These are phyloP conservation scores for Eucalyptus rudis DNA, from an alignment of 345 rosid species.

Conservation along the genomic window DNA sequence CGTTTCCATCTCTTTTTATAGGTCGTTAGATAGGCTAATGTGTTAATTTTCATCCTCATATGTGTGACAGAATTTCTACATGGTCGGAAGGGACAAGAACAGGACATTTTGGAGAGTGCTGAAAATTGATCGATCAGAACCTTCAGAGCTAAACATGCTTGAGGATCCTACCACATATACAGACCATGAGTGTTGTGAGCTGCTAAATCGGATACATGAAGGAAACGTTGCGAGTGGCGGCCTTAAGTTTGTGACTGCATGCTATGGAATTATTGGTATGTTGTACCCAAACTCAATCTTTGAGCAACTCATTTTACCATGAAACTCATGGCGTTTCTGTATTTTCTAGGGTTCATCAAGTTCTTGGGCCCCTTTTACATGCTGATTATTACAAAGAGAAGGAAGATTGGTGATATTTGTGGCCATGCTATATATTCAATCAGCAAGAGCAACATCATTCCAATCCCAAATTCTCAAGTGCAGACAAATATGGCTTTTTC, in stretches of 20 bases:
- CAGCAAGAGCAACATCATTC: constrained; percentile 66
- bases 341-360: constrained; percentile 66
- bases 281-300: not conserved
- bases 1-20: not conserved
- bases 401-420: constrained; percentile 80
- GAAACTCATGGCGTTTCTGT: constrained; percentile 4
- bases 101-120: constrained; percentile 66
- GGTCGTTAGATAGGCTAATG: not conserved
- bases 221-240: constrained; percentile 83
- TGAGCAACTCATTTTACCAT: not conserved
- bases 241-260: constrained; percentile 68
- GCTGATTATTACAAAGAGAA: constrained; percentile 83
- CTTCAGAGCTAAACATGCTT: constrained; percentile 53
- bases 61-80: constrained; percentile 62
- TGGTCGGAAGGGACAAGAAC: constrained; percentile 82
- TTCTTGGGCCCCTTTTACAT: constrained; percentile 96
- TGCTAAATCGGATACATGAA: constrained; percentile 70
- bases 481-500: constrained; percentile 74
- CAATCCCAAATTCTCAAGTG: constrained; percentile 54
- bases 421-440: constrained; percentile 72
- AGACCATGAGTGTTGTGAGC: constrained; percentile 60
- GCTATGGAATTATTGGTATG: constrained; percentile 90
- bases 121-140: constrained; percentile 72
- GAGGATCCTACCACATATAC: constrained; percentile 65
- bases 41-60: not conserved